Evolutionary conservation across 257 asterid genomes (phyloP).

Genomic region (Solanum clarkiae): DNA sequence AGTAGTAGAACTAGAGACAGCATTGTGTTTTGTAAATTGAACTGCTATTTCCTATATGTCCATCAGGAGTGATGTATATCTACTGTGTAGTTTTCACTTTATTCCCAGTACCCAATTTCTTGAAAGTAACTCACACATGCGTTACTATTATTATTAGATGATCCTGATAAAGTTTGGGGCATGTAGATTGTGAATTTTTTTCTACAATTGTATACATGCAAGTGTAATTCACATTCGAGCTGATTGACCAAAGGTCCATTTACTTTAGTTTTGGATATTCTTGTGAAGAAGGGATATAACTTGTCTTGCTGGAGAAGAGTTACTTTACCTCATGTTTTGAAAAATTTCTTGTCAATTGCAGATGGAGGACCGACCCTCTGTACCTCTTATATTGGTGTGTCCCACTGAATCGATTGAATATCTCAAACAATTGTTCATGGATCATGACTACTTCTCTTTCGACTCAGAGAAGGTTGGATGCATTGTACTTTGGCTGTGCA

Average conservation of each 20-base stretch:
- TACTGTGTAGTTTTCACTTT: not conserved
- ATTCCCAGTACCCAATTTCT: not conserved
- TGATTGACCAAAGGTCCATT: not conserved
- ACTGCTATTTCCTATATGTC: not conserved
- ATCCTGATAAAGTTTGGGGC: not conserved
- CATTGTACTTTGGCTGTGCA: not conserved
- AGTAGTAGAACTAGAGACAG: not conserved
- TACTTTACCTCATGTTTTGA: constrained; percentile 6
- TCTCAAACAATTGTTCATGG: constrained; percentile 43
- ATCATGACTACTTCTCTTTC: constrained; percentile 53
- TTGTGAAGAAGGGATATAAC: not conserved
- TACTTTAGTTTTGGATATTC: not conserved
- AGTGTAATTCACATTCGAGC: not conserved
- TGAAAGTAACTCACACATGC: not conserved
- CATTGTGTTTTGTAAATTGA: not conserved
- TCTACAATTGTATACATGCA: not conserved
- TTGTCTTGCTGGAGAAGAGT: not conserved
- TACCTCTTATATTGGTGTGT: constrained; percentile 63
- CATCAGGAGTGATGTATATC: not conserved
- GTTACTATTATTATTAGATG: not conserved
- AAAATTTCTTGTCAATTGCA: constrained; percentile 26
- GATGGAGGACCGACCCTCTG: constrained; percentile 42
- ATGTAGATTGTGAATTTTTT: not conserved
- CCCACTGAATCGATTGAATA: constrained; percentile 36
- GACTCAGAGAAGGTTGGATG: constrained; percentile 70